Conservation (phyloP, 352 stramenopile genomes). For the Peronospora tabacina region DNA sequence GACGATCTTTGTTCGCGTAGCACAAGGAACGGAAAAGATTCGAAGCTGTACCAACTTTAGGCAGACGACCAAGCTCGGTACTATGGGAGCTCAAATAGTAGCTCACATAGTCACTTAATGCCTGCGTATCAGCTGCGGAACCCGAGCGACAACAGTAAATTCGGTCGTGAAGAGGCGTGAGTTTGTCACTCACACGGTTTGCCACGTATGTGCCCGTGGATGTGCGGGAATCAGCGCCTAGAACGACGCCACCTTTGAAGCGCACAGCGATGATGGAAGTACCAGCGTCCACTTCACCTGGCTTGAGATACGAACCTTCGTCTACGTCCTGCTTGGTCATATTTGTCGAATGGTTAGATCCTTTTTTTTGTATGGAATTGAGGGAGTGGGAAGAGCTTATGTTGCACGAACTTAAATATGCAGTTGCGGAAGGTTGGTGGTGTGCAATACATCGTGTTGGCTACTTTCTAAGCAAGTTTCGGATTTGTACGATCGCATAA, state of each 20-base stretch:
- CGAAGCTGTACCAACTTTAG: constrained; percentile 95
- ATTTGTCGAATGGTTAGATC: constrained; percentile 15
- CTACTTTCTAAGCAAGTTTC: background rate
- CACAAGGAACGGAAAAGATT: constrained; percentile 95
- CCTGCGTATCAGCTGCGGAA: constrained; percentile 96
- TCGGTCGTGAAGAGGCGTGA: constrained; percentile 93
- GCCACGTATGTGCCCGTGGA: constrained; percentile 95
- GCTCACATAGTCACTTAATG: constrained; percentile 73
- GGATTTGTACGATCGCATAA: no score
- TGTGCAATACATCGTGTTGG: background rate
- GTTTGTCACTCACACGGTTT: constrained; percentile 97
- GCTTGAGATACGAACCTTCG: constrained; percentile 68
- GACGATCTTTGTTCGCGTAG: constrained; percentile 98
- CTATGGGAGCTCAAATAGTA: constrained; percentile 77
- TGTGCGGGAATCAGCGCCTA: constrained; percentile 92
- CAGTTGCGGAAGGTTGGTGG: background rate
- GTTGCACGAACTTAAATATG: constrained; percentile 6
- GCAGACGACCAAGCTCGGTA: constrained; percentile 81
- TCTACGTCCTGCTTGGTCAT: constrained; percentile 51
- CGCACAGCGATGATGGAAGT: constrained; percentile 98
- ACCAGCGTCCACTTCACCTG: constrained; percentile 90
- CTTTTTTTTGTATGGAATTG: constrained; percentile 12
- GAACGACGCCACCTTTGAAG: constrained; percentile 94
- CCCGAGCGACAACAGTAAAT: constrained; percentile 97
- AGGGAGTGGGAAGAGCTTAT: background rate